Base-by-base conservation (phyloP, 495 filamentous ascomycete genomes). In the Podospora anserina region DNA sequence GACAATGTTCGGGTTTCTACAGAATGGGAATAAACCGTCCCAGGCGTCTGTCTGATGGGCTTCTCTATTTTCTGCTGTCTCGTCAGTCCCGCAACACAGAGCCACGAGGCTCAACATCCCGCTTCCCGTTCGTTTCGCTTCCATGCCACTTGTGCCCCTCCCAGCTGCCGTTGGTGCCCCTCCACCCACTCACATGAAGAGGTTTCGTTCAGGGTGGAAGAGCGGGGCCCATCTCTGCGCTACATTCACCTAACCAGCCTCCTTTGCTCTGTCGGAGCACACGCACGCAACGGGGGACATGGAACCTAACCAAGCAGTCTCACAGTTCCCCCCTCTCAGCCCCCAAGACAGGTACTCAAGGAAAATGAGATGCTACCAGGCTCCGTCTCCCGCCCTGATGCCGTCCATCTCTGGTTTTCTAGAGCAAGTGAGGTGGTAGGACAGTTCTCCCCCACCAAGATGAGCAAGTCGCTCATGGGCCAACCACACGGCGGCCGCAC, bases 401-500 rank as follows among this genome's bases (percentile, higher is more conserved):
- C 27, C 23, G 61, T 18, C n/a, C 32, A 11, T 63, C n/a, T 28
- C 61, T 44, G 34, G 34, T 39, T 39, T 39, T 11, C 34, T 6
- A 6, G 3, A 49, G 5, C 15, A 49, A 16, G 39, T 16, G 15
- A 11, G 39, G 59, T 55, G 57, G 34, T 53, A 19, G 59, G 28
- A 63, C 72, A 30, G 58, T 20, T 34, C 56, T 28, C 53, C 54
- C 62, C 26, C 30, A 49, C 28, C 61, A 49, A 63, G 61, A 62
- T 54, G 39, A 64, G 32, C 34, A 58, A 58, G 55, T 58, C 68
- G 68, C 61, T 68, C 64, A 53, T 58, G 62, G 69, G 74, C 76
- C 76, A 77, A 77, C 74, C 73, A 75, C 63, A 61, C 19, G 3
- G 49, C 65, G 65, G 63, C 69, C 75, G 19, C 61, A 77, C 77